These are phyloP conservation scores for Endoconidiophora polonica DNA, from an alignment of 2,329 filamentous ascomycete species.

Conservation along the genomic window DNA sequence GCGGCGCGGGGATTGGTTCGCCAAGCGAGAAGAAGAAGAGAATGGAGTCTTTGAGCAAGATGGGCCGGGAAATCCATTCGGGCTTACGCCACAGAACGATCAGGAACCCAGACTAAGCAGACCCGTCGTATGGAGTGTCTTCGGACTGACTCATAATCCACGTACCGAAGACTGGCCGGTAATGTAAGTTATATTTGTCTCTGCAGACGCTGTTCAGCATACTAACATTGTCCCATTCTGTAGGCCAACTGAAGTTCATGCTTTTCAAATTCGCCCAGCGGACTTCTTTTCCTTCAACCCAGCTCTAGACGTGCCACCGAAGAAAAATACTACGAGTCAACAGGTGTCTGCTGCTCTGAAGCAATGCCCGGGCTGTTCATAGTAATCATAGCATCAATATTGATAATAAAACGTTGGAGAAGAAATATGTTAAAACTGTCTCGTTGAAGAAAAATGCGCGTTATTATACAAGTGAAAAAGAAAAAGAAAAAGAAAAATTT, in stretches of 20 bases:
- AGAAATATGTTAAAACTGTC: background rate
- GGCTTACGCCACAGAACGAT: constrained; percentile 3
- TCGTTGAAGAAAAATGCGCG: background rate
- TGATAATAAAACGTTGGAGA: background rate
- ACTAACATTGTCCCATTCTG: background rate
- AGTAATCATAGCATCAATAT: background rate
- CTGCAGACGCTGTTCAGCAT: background rate
- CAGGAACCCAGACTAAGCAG: constrained; percentile 16
- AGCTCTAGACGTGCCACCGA: constrained; percentile 27
- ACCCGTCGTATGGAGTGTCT: constrained; percentile 30
- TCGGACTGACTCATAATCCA: constrained; percentile 32
- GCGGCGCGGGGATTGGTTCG: constrained; percentile 30
- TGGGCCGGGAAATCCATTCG: background rate
- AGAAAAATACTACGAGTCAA: constrained; percentile 24
- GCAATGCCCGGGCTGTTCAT: no score
- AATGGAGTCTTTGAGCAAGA: constrained; percentile 13
- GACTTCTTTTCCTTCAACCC: constrained; percentile 33
- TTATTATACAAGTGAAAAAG: background rate
- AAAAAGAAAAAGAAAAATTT: background rate
- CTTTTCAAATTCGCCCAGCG: constrained; percentile 27
- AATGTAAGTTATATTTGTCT: constrained; percentile 23
- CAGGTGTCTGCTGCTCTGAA: constrained; percentile 17
- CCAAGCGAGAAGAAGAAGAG: constrained; percentile 11
- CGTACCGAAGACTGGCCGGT: constrained; percentile 34
- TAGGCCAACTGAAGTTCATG: constrained; percentile 32